phyloP scores from a whole-genome alignment of 139 green algal species.

The Zygnema circumcarinatum region DNA sequence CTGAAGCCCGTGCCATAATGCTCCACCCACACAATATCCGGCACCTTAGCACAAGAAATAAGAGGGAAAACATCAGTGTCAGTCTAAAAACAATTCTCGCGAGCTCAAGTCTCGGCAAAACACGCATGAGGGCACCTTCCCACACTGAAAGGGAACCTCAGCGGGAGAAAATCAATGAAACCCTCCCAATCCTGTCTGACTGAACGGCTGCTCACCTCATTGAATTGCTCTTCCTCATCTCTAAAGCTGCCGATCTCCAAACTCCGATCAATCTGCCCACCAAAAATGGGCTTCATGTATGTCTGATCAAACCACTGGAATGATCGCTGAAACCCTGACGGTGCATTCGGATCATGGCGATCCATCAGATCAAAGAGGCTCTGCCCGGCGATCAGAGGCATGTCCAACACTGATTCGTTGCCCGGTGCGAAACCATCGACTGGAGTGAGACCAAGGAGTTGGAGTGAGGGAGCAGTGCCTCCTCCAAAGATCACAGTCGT shows the following conservation, averaged over 20 bases:
- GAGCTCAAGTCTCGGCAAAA: no score
- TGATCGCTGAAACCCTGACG: neutral
- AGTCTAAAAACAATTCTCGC: neutral
- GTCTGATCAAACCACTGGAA: conserved; percentile 53
- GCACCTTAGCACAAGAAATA: neutral
- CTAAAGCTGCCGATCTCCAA: conserved; percentile 13
- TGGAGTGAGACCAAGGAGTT: conserved; percentile 17
- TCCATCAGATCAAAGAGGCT: conserved; percentile 23
- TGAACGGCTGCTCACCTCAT: conserved; percentile 5
- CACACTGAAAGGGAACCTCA: no score
- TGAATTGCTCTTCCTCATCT: conserved; percentile 9
- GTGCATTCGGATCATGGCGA: neutral
- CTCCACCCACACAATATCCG: neutral
- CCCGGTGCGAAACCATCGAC: neutral
- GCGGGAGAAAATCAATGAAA: neutral
- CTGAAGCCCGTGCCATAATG: no score
- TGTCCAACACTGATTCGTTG: neutral
- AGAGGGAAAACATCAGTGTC: neutral
- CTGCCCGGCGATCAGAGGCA: neutral
- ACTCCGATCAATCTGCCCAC: conserved; percentile 17
- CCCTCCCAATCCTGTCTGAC: neutral
- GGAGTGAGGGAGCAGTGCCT: conserved; percentile 50
- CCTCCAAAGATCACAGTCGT: conserved; percentile 70
- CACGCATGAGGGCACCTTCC: no score
- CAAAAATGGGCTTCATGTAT: conserved; percentile 54